phyloP scores from a whole-genome alignment of 108 stramenopile genomes.

The Cyclotella atomus region DNA sequence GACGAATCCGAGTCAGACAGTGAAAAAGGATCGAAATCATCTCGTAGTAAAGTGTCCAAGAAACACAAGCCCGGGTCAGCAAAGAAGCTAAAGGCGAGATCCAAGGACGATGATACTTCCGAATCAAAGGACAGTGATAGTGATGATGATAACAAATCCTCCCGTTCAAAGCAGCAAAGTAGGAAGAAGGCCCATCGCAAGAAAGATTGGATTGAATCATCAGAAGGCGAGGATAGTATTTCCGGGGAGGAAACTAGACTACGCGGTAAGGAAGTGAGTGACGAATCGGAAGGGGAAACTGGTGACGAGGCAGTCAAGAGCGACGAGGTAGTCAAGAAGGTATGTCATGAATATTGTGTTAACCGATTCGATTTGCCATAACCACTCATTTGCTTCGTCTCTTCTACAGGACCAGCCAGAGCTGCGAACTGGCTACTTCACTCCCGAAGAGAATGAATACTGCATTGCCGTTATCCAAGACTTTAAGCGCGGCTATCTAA shows the following conservation, averaged over 20 bases:
- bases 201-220: too few species aligned
- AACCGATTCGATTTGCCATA: neutral
- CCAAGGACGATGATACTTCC: too few species aligned
- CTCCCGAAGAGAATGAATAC: neutral
- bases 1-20: too few species aligned
- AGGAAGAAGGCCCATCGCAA: too few species aligned
- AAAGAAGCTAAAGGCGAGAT: too few species aligned
- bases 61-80: too few species aligned
- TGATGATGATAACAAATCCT: too few species aligned
- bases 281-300: neutral
- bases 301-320: neutral
- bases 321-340: neutral
- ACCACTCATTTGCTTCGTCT: neutral
- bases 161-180: too few species aligned
- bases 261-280: neutral
- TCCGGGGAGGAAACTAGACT: neutral
- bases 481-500: neutral
- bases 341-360: neutral
- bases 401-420: neutral
- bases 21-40: too few species aligned
- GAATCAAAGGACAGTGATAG: too few species aligned
- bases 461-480: neutral
- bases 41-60: too few species aligned
- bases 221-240: too few species aligned
- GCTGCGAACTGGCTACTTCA: neutral